phyloP scores from a whole-genome alignment of 768 basidiomycete genomes.

The Boletus reticuloceps region DNA sequence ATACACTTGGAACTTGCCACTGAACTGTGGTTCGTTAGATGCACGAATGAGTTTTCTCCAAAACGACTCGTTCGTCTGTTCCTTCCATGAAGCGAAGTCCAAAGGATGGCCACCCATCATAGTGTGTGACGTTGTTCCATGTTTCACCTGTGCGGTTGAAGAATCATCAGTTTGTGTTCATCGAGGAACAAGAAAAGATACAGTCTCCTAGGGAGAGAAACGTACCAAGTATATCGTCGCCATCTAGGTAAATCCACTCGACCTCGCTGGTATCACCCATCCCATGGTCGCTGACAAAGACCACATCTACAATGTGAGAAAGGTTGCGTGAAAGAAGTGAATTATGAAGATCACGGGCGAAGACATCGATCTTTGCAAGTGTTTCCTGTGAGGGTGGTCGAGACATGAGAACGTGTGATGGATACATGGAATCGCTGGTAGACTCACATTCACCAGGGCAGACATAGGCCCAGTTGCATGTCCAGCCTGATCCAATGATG shows the following conservation, averaged over 20 bases:
- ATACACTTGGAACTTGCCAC: conserved; percentile 62
- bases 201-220: background rate
- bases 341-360: conserved; percentile 66
- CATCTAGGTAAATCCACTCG: conserved; percentile 75
- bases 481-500: conserved; percentile 83
- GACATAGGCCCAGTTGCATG: conserved; percentile 71
- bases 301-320: conserved; percentile 78
- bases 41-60: conserved; percentile 54
- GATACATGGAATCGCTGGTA: background rate
- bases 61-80: conserved; percentile 56
- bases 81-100: conserved; percentile 70
- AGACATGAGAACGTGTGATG: background rate
- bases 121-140: conserved; percentile 42
- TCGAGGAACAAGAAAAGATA: background rate
- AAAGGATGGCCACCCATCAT: conserved; percentile 89
- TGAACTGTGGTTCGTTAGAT: conserved; percentile 39
- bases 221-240: conserved; percentile 26
- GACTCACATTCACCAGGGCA: conserved; percentile 63
- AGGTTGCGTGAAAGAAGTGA: conserved; percentile 70
- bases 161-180: background rate
- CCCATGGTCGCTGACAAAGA: conserved; percentile 91
- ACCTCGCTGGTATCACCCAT: conserved; percentile 87
- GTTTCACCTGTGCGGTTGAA: conserved; percentile 14
- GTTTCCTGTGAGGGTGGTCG: conserved; percentile 44
- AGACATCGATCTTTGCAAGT: conserved; percentile 64